Conservation (phyloP, 106 monocot genomes). For the Apostasia shenzhenica region DNA sequence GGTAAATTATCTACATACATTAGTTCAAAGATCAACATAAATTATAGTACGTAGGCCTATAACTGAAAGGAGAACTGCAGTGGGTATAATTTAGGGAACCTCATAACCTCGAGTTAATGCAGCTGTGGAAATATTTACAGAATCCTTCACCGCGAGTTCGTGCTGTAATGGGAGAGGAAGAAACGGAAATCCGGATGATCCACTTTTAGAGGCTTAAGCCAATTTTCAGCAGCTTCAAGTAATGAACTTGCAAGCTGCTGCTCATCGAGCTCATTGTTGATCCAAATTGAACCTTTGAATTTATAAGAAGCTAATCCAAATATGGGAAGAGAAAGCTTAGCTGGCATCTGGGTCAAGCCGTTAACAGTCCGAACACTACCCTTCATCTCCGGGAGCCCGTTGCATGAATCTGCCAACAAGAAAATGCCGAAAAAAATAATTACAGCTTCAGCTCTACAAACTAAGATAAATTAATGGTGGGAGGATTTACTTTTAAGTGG, state of each 20-base stretch:
- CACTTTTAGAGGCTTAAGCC: slow-evolving; percentile 58
- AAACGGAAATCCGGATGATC: slow-evolving; percentile 88
- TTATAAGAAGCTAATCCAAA: slow-evolving; percentile 92
- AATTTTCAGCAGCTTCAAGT: slow-evolving; percentile 59
- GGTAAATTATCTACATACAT: not conserved
- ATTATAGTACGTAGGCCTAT: not conserved
- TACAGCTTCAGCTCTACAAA: too few species aligned
- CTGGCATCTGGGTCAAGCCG: slow-evolving; percentile 4
- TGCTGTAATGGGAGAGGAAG: slow-evolving; percentile 38
- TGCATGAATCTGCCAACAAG: slow-evolving; percentile 24
- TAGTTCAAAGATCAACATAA: not conserved
- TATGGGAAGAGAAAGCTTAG: slow-evolving; percentile 49
- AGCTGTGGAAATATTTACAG: not conserved
- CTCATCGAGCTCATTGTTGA: slow-evolving; percentile 31
- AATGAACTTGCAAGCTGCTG: slow-evolving; percentile 41
- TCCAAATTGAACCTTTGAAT: slow-evolving; percentile 77
- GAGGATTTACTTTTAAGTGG: slow-evolving; percentile 33
- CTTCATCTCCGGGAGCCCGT: slow-evolving; percentile 14
- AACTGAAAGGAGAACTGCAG: not conserved
- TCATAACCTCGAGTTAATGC: not conserved
- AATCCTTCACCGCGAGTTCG: slow-evolving; percentile 18
- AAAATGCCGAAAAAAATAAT: not conserved
- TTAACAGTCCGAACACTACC: slow-evolving; percentile 10
- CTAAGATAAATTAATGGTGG: not conserved
- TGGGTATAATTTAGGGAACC: not conserved